A percentile compares a stretch with the other conserved stretches of the same genome.
Evolutionary conservation across 2,329 filamentous ascomycete genomes (phyloP).

Genomic region (Boeremia exigua): DNA sequence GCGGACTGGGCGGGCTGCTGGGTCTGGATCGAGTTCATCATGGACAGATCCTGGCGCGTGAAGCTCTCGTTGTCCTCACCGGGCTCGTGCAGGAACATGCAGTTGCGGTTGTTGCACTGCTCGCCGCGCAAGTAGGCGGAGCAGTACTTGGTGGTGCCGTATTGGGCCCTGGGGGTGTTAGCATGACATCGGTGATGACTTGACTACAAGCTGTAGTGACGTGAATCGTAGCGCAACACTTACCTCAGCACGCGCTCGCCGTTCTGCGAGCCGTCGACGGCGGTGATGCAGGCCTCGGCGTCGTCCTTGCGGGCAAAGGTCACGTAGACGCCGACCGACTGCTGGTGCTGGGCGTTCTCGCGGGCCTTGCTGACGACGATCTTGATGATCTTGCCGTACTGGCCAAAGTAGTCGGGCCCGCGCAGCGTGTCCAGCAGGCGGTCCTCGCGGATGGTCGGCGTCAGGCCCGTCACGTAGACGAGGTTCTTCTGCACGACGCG

Average conservation of each 20-base stretch:
- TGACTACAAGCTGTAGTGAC: not conserved
- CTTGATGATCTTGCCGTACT: constrained; percentile 98
- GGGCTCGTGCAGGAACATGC: constrained; percentile 97
- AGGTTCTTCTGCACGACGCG: constrained; percentile 98
- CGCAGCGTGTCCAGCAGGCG: constrained; percentile 88
- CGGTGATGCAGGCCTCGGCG: constrained; percentile 85
- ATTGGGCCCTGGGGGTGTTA: constrained; percentile 62
- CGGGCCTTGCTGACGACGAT: constrained; percentile 98
- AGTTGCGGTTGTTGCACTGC: constrained; percentile 91
- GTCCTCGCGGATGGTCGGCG: constrained; percentile 89
- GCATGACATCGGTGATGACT: too few species aligned
- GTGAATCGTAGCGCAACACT: constrained; percentile 38
- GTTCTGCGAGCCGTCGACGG: constrained; percentile 91
- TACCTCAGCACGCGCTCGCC: constrained; percentile 83
- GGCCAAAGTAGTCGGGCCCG: constrained; percentile 92
- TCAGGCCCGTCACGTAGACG: constrained; percentile 95
- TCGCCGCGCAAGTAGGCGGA: constrained; percentile 96
- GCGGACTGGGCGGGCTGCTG: constrained; percentile 70
- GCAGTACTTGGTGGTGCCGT: constrained; percentile 97
- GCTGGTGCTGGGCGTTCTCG: constrained; percentile 71
- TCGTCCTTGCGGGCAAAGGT: constrained; percentile 93
- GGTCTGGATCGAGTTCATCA: constrained; percentile 87
- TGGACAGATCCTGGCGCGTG: constrained; percentile 90
- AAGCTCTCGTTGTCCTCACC: constrained; percentile 99
- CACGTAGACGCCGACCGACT: constrained; percentile 97